phyloP scores from a whole-genome alignment of 2,329 filamentous ascomycete genomes.

The Sporothrix pallida region DNA sequence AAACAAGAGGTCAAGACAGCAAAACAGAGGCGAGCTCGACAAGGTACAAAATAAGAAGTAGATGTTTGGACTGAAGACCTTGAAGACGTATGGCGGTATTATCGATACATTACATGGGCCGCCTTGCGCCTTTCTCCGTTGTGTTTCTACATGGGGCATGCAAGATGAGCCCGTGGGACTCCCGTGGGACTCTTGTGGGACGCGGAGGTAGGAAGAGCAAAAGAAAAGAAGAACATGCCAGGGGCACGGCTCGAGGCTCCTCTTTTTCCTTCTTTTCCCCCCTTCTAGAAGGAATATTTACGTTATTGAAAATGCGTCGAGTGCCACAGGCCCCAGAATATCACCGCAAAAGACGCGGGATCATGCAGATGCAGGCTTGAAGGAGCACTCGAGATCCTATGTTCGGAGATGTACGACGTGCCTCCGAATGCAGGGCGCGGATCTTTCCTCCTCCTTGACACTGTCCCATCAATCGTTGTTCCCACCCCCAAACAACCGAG shows the following conservation, averaged over 20 bases:
- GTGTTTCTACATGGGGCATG: not conserved
- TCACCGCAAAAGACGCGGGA: not conserved
- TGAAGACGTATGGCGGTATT: not conserved
- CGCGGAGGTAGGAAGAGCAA: not conserved
- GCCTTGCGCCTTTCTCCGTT: not conserved
- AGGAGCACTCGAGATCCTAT: not conserved
- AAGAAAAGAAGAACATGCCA: not conserved
- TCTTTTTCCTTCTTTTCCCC: not conserved
- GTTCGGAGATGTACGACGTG: not conserved
- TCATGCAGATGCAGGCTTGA: not conserved
- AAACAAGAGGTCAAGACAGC: not conserved
- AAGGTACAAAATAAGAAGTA: too few relatives aligned
- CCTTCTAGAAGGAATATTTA: conserved; percentile 9
- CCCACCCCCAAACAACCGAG: not conserved
- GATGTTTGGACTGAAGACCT: not conserved
- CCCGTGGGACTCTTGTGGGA: not conserved
- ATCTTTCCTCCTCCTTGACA: not conserved
- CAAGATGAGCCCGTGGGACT: not conserved
- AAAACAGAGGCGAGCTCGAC: not conserved
- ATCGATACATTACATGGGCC: too few relatives aligned
- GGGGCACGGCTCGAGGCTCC: not conserved
- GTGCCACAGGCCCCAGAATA: not conserved
- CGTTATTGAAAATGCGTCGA: not conserved
- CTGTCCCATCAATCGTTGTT: not conserved
- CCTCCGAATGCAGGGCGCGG: not conserved